Evolutionary conservation across 1,284 basidiomycete species (phyloP), one percentile per base, ranked within the genome.

Genomic region (Pyrrhoderma noxium): DNA sequence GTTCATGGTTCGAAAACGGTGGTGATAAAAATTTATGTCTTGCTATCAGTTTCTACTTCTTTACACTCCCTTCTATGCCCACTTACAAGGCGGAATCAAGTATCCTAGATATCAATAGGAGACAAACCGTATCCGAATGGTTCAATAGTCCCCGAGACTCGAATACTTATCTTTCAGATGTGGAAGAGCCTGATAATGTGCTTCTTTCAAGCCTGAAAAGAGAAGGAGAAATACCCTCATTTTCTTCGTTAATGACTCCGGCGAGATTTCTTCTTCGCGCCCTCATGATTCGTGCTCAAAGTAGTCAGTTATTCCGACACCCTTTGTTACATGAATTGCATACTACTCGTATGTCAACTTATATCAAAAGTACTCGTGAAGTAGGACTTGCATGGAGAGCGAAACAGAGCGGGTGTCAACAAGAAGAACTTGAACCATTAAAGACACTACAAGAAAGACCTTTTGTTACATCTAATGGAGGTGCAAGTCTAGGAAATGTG

Each of bases 281-380:
- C 25, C 59, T 58, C 18, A 57, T 65, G 43, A 61, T 76, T 35
- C 69, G 69, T 56, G 59, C 62, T 31, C 71, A 76, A 57, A 61
- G 68, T 0, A 58, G 58, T 8, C 53, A 57, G 2, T 59, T 64
- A 16, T 58, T 73, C 2, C 61, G 60, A 1, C 72, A 79, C 57
- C 79, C 77, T 1, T 61, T 79, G 16, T 72, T 77, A 48, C 61
- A 72, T 34, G 77, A 80, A 46, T 65, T 79, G n/a, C 60, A 61
- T 0, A 55, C 47, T 5, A 63, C 67, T 1, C 54, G 62, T 1
- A 54, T 62, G 42, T 62, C 65, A 18, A 40, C n/a, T 4, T 62
- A 63, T 3, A 45, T 70, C 2, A 60, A 64, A 40, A 58, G 51
- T n/a, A 57, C 55, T n/a, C 69, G 60, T 38, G 51, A 41, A 3